Base-by-base conservation (phyloP, 192 early-diverging fungal species). In the Coemansia sp. region DNA sequence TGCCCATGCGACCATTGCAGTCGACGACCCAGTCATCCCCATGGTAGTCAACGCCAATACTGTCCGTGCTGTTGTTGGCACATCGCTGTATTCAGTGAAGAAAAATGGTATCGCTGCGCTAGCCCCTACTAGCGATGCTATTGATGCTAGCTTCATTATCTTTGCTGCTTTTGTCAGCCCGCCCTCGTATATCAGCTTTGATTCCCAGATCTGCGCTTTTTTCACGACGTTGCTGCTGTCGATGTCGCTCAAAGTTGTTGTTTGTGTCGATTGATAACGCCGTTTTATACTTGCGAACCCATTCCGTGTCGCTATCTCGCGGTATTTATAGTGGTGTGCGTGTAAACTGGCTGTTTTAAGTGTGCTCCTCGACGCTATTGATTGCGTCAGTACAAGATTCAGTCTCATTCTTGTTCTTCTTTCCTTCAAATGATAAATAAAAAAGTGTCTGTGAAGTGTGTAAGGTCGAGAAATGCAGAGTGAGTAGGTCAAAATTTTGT, bases 81-180 rank as follows among this genome's bases (percentile, higher is more conserved):
- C 73, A 21, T 74, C 72, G 69, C 78, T 81, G 23, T 71, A 56
- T 16, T 64, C 78, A 5, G 62, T 25, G 31, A 81, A 81, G 53
- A 74, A 81, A 14, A 81, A 65, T 16, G 78, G 78, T 4, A 81
- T 56, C 3, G 78, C 78, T 19, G 72, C 72, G 9, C 58, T 56
- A 1, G 72, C 78, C 0, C 78, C 78, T 1, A 81, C 69, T 2
- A 81, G 44, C 1, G 78, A 81, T 0, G 78, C 68, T 1, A 81
- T 63, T 0, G 78, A 81, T 0, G 78, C 78, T 14, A 81, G 58
- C 30, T 81, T 81, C 78, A 81, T 81, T 31, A 81, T 56, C 12
- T 60, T 58, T 25, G 78, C 78, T 0, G 68, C 72, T 23, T 74
- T 74, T 28, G 65, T n/a, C 6, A 81, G 50, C 23, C 65, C 62